Percentiles rank a stretch among this genome's conserved stretches.
Conservation (phyloP, 2,329 filamentous ascomycete species). For the Pseudogymnoascus sp. region DNA sequence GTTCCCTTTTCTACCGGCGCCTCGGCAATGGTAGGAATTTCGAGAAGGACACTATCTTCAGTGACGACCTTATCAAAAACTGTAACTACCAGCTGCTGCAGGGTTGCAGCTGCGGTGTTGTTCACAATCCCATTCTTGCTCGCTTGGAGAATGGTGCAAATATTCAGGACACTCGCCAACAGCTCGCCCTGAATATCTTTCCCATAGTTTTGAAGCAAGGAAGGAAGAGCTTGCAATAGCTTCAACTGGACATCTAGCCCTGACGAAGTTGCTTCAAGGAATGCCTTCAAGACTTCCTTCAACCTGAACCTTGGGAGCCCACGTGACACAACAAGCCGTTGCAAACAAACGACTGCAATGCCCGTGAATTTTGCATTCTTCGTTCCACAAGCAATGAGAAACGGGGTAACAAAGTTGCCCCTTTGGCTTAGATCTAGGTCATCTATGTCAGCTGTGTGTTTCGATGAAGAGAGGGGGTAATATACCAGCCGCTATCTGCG, state of each 20-base stretch:
- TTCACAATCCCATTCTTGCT: conserved; percentile 92
- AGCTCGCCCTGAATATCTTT: conserved; percentile 73
- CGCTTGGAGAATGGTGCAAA: conserved; percentile 84
- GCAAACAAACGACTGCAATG: conserved; percentile 81
- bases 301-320: conserved; percentile 74
- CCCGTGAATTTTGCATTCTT: conserved; percentile 85
- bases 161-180: conserved; percentile 74
- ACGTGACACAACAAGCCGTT: conserved; percentile 75
- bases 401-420: conserved; percentile 82
- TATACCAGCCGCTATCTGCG: conserved; percentile 36
- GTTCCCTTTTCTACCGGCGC: conserved; percentile 59
- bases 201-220: conserved; percentile 83
- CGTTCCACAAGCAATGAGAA: conserved; percentile 85
- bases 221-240: conserved; percentile 85
- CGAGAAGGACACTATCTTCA: conserved; percentile 59
- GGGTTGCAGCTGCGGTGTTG: conserved; percentile 90
- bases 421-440: conserved; percentile 70
- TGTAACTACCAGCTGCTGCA: conserved; percentile 87
- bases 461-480: conserved; percentile 12
- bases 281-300: conserved; percentile 78
- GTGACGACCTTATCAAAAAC: conserved; percentile 85
- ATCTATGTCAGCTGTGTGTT: conserved; percentile 5
- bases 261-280: conserved; percentile 77
- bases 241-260: conserved; percentile 88
- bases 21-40: conserved; percentile 56